Conservation (phyloP, 441 rosid genomes). For the Adansonia madagascariensis region DNA sequence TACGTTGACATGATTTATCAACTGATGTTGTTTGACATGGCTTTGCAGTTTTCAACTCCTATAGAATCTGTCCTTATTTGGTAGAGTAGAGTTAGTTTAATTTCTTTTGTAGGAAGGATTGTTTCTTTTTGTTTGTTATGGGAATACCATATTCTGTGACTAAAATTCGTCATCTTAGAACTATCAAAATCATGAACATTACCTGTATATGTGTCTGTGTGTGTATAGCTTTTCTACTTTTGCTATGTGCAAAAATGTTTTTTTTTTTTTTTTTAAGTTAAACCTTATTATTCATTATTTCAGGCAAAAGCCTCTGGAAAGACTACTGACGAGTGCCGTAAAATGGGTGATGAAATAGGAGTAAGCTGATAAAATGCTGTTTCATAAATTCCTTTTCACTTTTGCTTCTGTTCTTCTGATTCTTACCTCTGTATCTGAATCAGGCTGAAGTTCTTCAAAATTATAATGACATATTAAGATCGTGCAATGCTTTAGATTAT, state of each 20-base stretch:
- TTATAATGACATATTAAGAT: slow-evolving; percentile 67
- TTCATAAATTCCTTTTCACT: slow-evolving; percentile 28
- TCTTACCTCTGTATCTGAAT: slow-evolving; percentile 39
- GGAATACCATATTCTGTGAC: slow-evolving; percentile 4
- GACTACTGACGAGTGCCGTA: slow-evolving; percentile 63
- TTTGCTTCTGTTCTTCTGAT: slow-evolving; percentile 36
- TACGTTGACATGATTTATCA: slow-evolving; percentile 5
- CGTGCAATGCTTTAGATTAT: slow-evolving; percentile 93
- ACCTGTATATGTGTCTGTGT: neutral
- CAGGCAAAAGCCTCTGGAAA: slow-evolving; percentile 96
- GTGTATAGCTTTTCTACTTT: neutral
- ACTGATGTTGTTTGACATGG: neutral
- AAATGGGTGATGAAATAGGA: slow-evolving; percentile 74
- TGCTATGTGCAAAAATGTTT: slow-evolving; percentile 5
- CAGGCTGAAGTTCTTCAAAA: slow-evolving; percentile 83
- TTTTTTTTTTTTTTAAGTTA: neutral
- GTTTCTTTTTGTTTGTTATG: neutral
- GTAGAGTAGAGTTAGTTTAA: slow-evolving; percentile 4
- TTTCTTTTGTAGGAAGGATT: neutral
- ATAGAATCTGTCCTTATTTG: slow-evolving; percentile 8
- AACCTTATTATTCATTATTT: slow-evolving; percentile 32
- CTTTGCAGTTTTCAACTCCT: slow-evolving; percentile 10
- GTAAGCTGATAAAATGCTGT: slow-evolving; percentile 55
- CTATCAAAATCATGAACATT: neutral
- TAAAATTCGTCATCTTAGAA: slow-evolving; percentile 7